phyloP scores from a whole-genome alignment of 106 monocot species.

The Dendrobium nobile region DNA sequence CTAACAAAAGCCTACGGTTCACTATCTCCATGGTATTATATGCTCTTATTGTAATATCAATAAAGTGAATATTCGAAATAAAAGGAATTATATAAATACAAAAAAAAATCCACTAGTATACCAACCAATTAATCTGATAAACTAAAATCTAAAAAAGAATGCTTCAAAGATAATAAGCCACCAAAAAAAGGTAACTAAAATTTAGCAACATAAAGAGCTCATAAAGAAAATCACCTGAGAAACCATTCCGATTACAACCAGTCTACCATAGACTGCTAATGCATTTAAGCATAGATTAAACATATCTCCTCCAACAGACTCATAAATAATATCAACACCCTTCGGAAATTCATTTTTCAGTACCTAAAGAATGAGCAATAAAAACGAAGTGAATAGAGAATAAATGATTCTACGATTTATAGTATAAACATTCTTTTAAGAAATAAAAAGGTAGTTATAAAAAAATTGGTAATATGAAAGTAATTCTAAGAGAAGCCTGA shows the following conservation, averaged over 20 bases:
- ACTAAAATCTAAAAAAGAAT: neutral
- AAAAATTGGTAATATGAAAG: neutral
- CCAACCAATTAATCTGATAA: neutral
- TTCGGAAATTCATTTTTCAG: constrained; percentile 80
- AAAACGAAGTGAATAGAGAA: neutral
- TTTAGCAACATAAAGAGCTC: neutral
- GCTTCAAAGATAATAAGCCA: neutral
- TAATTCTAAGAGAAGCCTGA: neutral
- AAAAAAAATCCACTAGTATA: neutral
- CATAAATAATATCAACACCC: constrained; percentile 85
- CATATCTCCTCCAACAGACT: constrained; percentile 97
- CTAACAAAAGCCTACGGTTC: neutral
- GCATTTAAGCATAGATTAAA: constrained; percentile 88
- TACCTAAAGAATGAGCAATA: constrained; percentile 38
- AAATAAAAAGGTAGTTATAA: neutral
- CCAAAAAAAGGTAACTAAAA: neutral
- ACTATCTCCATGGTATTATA: neutral
- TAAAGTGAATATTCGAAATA: neutral
- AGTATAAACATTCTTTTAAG: neutral
- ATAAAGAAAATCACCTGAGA: constrained; percentile 59
- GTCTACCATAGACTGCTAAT: constrained; percentile 70
- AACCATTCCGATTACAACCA: constrained; percentile 95
- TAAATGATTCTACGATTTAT: neutral
- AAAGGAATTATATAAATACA: neutral
- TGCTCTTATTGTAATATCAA: neutral